Conservation (phyloP, 164 flowering plant genomes). For the Santalum album region DNA sequence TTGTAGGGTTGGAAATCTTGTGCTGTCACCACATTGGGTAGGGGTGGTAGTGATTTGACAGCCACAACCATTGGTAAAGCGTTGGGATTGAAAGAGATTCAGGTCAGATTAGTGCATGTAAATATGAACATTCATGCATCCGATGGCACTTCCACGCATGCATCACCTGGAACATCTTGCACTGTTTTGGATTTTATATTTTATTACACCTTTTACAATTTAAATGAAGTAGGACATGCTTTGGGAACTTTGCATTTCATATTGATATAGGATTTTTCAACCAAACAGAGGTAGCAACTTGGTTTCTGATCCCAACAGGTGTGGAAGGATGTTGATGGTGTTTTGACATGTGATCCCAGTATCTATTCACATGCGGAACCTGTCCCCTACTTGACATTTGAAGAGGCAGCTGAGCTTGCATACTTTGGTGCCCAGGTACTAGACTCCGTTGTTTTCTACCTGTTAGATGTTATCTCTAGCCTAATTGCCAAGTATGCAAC, state of each 20-base stretch:
- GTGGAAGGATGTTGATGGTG: slow-evolving; percentile 99
- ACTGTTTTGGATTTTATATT: too few species aligned
- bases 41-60: slow-evolving; percentile 97
- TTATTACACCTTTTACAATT: too few species aligned
- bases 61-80: slow-evolving; percentile 95
- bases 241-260: too few species aligned
- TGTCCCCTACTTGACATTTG: slow-evolving; percentile 86
- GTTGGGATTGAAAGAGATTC: slow-evolving; percentile 77
- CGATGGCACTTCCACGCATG: too few species aligned
- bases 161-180: too few species aligned
- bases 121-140: background rate
- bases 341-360: slow-evolving; percentile 88
- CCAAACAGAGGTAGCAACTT: background rate
- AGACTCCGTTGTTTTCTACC: background rate
- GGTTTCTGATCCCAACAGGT: slow-evolving; percentile 36
- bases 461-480: too few species aligned
- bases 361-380: slow-evolving; percentile 62
- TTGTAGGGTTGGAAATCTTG: slow-evolving; percentile 72
- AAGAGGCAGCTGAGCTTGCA: slow-evolving; percentile 95
- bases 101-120: slow-evolving; percentile 30
- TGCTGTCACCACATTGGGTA: slow-evolving; percentile 89
- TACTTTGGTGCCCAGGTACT: slow-evolving; percentile 93
- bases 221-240: too few species aligned
- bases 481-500: too few species aligned
- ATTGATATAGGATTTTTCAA: background rate